Evolutionary conservation across 371 early-diverging fungal species (phyloP).

Genomic region (Hamiltosporidium magnivora): DNA sequence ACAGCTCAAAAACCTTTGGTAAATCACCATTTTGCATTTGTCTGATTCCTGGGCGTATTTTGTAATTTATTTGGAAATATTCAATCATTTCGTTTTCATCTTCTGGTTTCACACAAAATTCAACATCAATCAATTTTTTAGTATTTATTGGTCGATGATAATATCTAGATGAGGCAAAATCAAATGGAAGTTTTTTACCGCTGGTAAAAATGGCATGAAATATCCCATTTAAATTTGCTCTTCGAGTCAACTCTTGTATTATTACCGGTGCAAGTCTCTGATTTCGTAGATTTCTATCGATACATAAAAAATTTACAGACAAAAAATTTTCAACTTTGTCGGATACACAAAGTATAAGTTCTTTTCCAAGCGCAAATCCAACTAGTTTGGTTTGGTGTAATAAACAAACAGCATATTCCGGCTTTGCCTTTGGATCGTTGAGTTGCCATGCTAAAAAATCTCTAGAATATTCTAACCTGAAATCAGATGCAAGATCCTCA

Average conservation of each 20-base stretch:
- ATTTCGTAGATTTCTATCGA: slow-evolving; percentile 78
- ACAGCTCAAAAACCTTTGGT: slow-evolving; percentile 22
- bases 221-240: slow-evolving; percentile 74
- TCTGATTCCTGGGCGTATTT: neutral
- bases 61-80: neutral
- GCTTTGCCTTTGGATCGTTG: neutral
- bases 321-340: slow-evolving; percentile 60
- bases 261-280: slow-evolving; percentile 89
- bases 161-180: slow-evolving; percentile 65
- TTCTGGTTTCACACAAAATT: neutral
- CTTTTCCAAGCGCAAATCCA: slow-evolving; percentile 52
- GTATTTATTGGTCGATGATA: neutral
- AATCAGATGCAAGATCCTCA: neutral
- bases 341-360: slow-evolving; percentile 13
- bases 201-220: slow-evolving; percentile 94
- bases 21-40: slow-evolving; percentile 17
- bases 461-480: slow-evolving; percentile 21
- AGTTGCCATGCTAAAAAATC: slow-evolving; percentile 41
- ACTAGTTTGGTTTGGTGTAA: slow-evolving; percentile 18
- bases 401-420: too few relatives aligned
- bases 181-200: slow-evolving; percentile 74
- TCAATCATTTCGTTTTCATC: neutral
- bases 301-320: slow-evolving; percentile 92
- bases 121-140: neutral
- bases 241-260: slow-evolving; percentile 88